Evolutionary conservation across 805 yeast genomes (phyloP), one percentile per base, ranked within the genome.

Genomic region (Huiozyma naganishii): DNA sequence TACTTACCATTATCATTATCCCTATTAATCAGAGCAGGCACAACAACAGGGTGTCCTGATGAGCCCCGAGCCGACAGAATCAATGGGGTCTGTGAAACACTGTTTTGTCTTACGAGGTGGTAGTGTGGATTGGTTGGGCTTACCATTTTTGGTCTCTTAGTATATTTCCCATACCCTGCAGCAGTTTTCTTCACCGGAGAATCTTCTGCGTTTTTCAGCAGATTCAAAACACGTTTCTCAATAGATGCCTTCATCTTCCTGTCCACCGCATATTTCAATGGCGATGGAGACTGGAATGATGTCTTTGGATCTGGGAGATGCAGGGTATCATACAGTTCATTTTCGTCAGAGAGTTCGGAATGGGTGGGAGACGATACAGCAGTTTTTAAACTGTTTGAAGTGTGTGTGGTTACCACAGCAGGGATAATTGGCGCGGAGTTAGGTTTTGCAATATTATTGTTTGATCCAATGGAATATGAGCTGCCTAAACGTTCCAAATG

Each of bases 111-210:
- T 17, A 17, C 23, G n/a, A 17, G 23, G 23, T 17, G 23, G 4
- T 17, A 17, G 23, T 17, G 23, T 17, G 23, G 39, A 32, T 40
- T 32, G 6, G 48, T 32, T 41, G 28, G 28, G 9, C 27, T 39
- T 17, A 28, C 29, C 27, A n/a, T 8, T 38, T 1, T 30, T 17
- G 17, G 40, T 30, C 40, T 72, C 11, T 30, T 80, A 0, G 89
- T 79, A 56, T 73, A 84, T 57, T 77, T 76, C 6, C 95, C 95
- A 60, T 88, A 87, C 0, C 95, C 95, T 5, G 70, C 61, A 0
- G 95, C 95, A 0, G 90, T 79, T 52, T 75, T 80, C 7, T 32
- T 44, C 36, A 37, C 43, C 34, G 41, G 44, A 2, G 36, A 17
- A 7, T 50, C 54, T 5, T 53, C 51, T 11, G 61, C 52, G 11